A percentile compares a stretch with the other conserved stretches of the same genome.
phyloP scores from a whole-genome alignment of 441 rosid species.

The Geranium incanum region DNA sequence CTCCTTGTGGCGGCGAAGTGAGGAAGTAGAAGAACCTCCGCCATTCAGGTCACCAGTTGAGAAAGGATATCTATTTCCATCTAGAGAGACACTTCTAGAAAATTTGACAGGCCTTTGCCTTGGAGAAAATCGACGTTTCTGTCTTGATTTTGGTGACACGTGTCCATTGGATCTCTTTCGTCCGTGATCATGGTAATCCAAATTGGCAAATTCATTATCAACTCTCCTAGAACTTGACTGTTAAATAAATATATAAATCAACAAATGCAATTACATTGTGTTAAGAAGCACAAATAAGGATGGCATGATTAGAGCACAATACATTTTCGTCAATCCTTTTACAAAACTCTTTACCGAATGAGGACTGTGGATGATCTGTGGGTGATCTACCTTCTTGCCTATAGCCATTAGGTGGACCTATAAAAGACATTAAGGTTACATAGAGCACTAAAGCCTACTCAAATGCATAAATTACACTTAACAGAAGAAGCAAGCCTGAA shows the following conservation, averaged over 20 bases:
- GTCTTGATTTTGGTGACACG: slow-evolving; percentile 23
- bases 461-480: slow-evolving; percentile 1
- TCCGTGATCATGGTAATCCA: slow-evolving; percentile 28
- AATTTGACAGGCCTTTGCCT: slow-evolving; percentile 23
- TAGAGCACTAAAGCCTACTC: background rate
- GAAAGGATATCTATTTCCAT: slow-evolving; percentile 19
- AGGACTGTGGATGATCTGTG: slow-evolving; percentile 32
- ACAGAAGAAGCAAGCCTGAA: background rate
- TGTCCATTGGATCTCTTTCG: slow-evolving; percentile 29
- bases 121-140: slow-evolving; percentile 30
- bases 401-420: slow-evolving; percentile 42
- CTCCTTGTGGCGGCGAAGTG: slow-evolving; percentile 20
- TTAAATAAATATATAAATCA: slow-evolving; percentile 25
- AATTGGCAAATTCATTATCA: slow-evolving; percentile 33
- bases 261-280: slow-evolving; percentile 15
- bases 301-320: slow-evolving; percentile 24
- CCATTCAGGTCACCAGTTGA: slow-evolving; percentile 25
- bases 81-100: slow-evolving; percentile 23
- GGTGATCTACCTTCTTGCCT: slow-evolving; percentile 30
- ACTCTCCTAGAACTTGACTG: slow-evolving; percentile 40
- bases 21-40: slow-evolving; percentile 26
- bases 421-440: slow-evolving; percentile 19
- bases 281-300: slow-evolving; percentile 18
- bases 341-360: slow-evolving; percentile 37
- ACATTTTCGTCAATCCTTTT: slow-evolving; percentile 47